phyloP scores from a whole-genome alignment of 345 rosid species.

The Citrus reticulata region DNA sequence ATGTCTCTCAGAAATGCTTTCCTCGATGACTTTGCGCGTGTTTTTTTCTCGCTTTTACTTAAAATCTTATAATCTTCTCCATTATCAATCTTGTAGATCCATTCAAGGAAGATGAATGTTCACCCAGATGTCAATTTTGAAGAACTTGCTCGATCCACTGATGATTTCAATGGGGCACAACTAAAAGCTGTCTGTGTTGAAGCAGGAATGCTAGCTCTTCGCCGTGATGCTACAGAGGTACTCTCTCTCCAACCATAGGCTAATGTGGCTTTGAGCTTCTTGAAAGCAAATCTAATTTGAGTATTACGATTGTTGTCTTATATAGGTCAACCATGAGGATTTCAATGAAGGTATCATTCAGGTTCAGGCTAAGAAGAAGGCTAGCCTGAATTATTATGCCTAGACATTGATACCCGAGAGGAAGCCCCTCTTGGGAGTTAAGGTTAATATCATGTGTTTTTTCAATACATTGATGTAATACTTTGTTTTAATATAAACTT shows the following conservation, averaged over 20 bases:
- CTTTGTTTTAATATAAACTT: neutral
- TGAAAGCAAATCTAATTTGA: neutral
- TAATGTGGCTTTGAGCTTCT: too few relatives aligned
- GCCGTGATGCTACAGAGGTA: constrained; percentile 99
- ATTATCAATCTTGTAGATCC: constrained; percentile 50
- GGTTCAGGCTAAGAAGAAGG: constrained; percentile 99
- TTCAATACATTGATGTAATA: neutral
- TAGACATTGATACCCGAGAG: constrained; percentile 10
- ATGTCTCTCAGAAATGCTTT: neutral
- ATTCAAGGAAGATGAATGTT: constrained; percentile 99
- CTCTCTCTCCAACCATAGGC: neutral
- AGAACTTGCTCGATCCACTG: constrained; percentile 97
- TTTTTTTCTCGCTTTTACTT: neutral
- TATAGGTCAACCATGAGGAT: constrained; percentile 96
- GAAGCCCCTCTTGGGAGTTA: neutral
- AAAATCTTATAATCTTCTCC: neutral
- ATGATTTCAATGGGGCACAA: constrained; percentile 98
- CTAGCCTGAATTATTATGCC: constrained; percentile 96
- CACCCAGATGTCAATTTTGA: constrained; percentile 96
- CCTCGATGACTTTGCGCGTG: neutral
- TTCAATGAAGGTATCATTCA: constrained; percentile 98
- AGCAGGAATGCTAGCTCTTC: constrained; percentile 99
- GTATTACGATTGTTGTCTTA: constrained; percentile 6
- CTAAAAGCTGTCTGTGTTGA: constrained; percentile 98
- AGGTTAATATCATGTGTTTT: neutral